Base-by-base conservation (phyloP, 805 yeast species). In the Diddensiella caesifluorescens region DNA sequence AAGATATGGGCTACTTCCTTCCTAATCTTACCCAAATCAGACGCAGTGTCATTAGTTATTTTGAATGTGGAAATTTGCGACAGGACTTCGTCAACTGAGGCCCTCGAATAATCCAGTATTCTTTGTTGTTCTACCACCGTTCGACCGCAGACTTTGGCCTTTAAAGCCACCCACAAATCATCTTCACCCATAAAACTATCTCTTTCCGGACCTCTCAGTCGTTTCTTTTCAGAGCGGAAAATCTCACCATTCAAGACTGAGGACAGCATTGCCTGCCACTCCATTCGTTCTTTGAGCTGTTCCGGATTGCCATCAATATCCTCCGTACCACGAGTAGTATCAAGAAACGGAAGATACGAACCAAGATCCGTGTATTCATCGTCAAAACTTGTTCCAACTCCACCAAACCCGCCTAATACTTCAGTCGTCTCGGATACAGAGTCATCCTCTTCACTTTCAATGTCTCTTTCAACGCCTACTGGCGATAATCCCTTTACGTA, bases 161-260 rank as follows among this genome's bases (percentile, higher is more conserved):
- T 70, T 15, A 92, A 74, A 19, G 90, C 95, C 41, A 85, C 63
- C 98, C 98, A 92, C 27, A 87, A 64, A 46, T 79, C 86, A 52
- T 82, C 84, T 48, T 77, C 52, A 20, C 45, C 78, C 5, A 42
- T 40, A 22, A 57, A 75, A 74, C 45, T 51, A 31, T 4, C 79
- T 68, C 45, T 76, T 71, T 42, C 75, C 52, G 49, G 74, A 66
- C 41, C 71, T 81, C 42, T 60, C 34, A 64, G 41, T 19, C 69
- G 57, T 25, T 63, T 51, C 63, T 90, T 92, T 56, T 92, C 98
- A 9, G 90, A 81, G 26, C 82, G 75, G 16, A 92, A 88, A 41
- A 92, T 95, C 61, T 92, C 97, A 52, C 98, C 97, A 2, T 94
- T 90, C 26, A 92, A 73, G 3, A 92, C 97, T 2, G 88, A 74